Conservation (phyloP, 306 rosid species). For the Amphicarpaea edgeworthii region DNA sequence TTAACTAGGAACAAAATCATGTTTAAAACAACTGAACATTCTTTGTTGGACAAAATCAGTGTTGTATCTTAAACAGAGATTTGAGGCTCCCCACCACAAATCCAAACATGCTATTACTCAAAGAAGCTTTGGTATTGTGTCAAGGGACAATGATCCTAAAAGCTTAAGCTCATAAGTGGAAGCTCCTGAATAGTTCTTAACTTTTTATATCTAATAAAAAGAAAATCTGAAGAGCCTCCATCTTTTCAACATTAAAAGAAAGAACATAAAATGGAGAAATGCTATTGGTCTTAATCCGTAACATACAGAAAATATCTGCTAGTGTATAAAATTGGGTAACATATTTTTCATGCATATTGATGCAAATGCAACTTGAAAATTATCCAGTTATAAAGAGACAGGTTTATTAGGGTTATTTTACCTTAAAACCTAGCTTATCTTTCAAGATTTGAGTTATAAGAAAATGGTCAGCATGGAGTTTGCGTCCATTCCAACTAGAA, state of each 20-base stretch:
- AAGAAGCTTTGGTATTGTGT: neutral
- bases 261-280: conserved; percentile 20
- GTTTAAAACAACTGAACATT: neutral
- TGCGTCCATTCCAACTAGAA: conserved; percentile 86
- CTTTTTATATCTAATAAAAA: conserved; percentile 8
- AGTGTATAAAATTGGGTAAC: neutral
- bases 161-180: neutral
- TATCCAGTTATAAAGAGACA: conserved; percentile 17
- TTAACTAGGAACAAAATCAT: neutral
- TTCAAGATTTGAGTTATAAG: conserved; percentile 80
- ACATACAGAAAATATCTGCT: neutral
- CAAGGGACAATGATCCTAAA: neutral
- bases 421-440: conserved; percentile 84
- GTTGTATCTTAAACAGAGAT: neutral
- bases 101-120: conserved; percentile 1
- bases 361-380: conserved; percentile 14
- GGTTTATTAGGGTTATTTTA: conserved; percentile 37
- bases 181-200: neutral
- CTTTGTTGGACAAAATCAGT: neutral
- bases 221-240: neutral
- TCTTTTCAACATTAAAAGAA: conserved; percentile 9
- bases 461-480: conserved; percentile 69
- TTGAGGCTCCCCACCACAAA: neutral
- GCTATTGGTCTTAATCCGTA: neutral
- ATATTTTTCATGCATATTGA: conserved; percentile 22